A percentile compares a stretch with the other conserved stretches of the same genome.
These are phyloP conservation scores for Candida bentonensis DNA, from an alignment of 805 yeast genomes.

Conservation along the genomic window DNA sequence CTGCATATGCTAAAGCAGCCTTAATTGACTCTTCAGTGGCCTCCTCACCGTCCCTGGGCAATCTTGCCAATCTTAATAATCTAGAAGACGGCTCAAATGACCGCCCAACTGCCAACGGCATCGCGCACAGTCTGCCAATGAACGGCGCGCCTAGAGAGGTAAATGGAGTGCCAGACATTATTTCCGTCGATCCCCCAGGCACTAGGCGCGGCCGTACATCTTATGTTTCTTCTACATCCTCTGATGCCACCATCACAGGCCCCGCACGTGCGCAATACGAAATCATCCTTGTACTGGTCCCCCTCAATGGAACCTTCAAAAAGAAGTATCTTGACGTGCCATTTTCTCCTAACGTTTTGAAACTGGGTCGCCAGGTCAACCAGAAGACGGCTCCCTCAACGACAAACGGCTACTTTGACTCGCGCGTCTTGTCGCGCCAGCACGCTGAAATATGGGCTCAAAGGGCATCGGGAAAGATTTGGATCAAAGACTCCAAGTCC, in stretches of 20 bases:
- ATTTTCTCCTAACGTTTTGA: slow-evolving; percentile 63
- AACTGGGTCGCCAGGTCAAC: slow-evolving; percentile 74
- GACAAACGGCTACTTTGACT: slow-evolving; percentile 87
- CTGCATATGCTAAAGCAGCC: no score
- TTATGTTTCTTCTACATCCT: neutral
- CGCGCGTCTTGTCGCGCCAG: slow-evolving; percentile 80
- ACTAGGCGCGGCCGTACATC: neutral
- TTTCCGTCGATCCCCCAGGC: no score
- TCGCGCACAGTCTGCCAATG: no score
- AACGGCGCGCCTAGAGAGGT: no score
- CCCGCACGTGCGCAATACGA: slow-evolving; percentile 19
- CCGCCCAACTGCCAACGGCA: no score
- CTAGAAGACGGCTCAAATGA: no score
- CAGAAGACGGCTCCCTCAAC: slow-evolving; percentile 39
- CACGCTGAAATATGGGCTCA: slow-evolving; percentile 87
- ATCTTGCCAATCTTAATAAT: neutral
- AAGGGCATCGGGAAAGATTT: slow-evolving; percentile 45
- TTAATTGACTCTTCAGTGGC: no score
- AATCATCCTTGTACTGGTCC: slow-evolving; percentile 47
- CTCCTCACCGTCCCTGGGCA: no score
- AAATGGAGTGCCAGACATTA: no score
- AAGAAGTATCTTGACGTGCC: slow-evolving; percentile 72
- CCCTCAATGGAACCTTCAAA: slow-evolving; percentile 73
- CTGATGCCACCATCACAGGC: neutral
- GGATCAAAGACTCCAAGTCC: slow-evolving; percentile 73